phyloP scores from a whole-genome alignment of 129 eudicot species.

The Heracleum sosnowskyi region DNA sequence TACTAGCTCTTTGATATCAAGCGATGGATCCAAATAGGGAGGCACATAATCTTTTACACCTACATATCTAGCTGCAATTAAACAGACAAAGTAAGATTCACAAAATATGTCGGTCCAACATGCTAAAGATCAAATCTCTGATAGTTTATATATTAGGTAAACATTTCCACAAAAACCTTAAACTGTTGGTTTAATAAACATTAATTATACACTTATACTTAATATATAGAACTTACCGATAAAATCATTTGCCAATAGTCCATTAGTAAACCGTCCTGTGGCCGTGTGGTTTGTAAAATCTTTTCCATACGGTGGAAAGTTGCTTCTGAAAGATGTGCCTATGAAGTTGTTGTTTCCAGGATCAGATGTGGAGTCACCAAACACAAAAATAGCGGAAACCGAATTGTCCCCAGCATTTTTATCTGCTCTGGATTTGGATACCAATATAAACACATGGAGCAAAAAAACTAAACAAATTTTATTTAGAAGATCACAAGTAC shows the following conservation, averaged over 20 bases:
- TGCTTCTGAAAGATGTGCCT: conserved; percentile 30
- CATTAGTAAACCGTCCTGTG: conserved; percentile 65
- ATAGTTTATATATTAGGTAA: too few species aligned
- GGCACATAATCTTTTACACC: conserved; percentile 28
- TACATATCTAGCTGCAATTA: conserved; percentile 32
- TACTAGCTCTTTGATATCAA: conserved; percentile 33
- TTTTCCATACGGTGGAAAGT: conserved; percentile 61
- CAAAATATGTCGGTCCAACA: background rate
- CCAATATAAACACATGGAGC: background rate
- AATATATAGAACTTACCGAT: conserved; percentile 26
- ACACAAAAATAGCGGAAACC: conserved; percentile 38
- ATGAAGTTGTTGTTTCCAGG: conserved; percentile 59
- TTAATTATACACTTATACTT: background rate
- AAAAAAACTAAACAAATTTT: background rate
- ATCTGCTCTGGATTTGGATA: background rate
- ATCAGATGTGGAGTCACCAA: conserved; percentile 67
- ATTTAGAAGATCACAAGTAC: background rate
- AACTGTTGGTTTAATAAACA: too few species aligned
- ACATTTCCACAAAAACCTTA: too few species aligned
- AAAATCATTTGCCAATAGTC: conserved; percentile 60
- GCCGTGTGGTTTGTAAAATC: conserved; percentile 44
- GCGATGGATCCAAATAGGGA: conserved; percentile 37
- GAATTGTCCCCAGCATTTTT: conserved; percentile 13
- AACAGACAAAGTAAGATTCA: background rate
- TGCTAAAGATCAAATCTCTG: background rate